These are phyloP conservation scores for Lasiodiplodia gonubiensis DNA, from an alignment of 2,329 filamentous ascomycete species.

Conservation along the genomic window DNA sequence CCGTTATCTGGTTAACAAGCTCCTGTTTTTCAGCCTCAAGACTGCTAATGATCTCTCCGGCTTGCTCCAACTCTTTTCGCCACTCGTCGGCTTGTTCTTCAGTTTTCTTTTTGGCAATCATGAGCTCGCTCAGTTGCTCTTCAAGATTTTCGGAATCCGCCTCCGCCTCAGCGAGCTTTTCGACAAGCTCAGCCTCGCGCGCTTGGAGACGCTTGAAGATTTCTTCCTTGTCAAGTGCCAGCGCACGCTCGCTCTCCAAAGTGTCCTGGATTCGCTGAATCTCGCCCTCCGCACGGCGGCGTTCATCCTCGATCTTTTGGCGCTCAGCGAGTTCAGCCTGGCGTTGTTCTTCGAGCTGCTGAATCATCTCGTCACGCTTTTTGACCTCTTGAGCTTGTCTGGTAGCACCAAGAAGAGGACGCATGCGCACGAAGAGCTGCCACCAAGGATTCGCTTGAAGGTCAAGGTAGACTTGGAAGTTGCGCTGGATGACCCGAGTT, in stretches of 20 bases:
- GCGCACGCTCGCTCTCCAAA: conserved; percentile 91
- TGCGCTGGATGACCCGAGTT: conserved; percentile 90
- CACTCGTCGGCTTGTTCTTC: conserved; percentile 83
- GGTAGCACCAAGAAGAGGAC: conserved; percentile 89
- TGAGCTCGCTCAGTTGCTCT: conserved; percentile 86
- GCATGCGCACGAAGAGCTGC: conserved; percentile 93
- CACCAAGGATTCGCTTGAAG: conserved; percentile 96
- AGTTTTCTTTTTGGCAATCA: conserved; percentile 85
- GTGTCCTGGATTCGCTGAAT: conserved; percentile 91
- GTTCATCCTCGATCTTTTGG: conserved; percentile 86
- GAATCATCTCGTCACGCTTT: conserved; percentile 91
- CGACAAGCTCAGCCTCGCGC: conserved; percentile 88
- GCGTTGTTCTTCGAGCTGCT: conserved; percentile 84
- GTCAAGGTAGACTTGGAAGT: conserved; percentile 89
- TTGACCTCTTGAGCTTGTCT: conserved; percentile 92
- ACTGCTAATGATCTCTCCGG: conserved; percentile 81
- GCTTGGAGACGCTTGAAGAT: conserved; percentile 96
- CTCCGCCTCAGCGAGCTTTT: conserved; percentile 89
- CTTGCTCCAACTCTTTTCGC: conserved; percentile 86
- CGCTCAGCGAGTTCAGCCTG: conserved; percentile 74
- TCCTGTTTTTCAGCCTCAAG: conserved; percentile 86
- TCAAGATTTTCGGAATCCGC: conserved; percentile 94
- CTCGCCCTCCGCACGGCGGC: conserved; percentile 83
- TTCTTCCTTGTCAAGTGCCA: conserved; percentile 97
- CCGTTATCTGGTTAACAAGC: conserved; percentile 68